Percentiles rank a stretch among this genome's conserved stretches.
Conservation (phyloP, 202 grass and related monocot genomes). For the Alloteropsis angusta region DNA sequence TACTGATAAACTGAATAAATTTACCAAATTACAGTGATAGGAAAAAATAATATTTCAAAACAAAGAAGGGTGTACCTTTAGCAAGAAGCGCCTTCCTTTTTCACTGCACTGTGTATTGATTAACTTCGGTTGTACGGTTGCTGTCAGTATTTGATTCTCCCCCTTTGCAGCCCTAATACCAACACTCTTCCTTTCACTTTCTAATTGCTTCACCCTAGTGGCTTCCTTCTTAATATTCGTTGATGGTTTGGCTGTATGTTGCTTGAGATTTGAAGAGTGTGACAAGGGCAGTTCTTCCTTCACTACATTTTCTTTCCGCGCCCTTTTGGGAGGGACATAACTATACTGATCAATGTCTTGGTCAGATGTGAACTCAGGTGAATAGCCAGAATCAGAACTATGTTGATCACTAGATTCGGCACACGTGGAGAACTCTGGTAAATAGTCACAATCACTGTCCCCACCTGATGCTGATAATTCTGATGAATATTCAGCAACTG, state of each 20-base stretch:
- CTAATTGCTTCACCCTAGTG: neutral
- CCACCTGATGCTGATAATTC: neutral
- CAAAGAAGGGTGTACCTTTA: constrained; percentile 9
- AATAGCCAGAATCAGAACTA: neutral
- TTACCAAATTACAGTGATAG: neutral
- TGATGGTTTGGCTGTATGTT: neutral
- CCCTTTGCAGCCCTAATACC: neutral
- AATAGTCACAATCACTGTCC: neutral
- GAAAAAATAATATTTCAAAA: neutral
- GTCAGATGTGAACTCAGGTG: neutral
- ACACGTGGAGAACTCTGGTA: neutral
- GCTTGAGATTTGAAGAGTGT: neutral
- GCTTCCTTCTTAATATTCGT: neutral
- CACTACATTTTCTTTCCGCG: neutral
- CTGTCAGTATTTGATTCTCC: neutral
- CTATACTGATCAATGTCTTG: neutral
- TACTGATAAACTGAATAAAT: neutral
- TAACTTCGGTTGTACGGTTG: neutral
- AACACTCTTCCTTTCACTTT: neutral
- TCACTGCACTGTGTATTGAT: neutral
- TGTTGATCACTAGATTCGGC: neutral
- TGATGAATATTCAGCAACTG: neutral
- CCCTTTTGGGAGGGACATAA: constrained; percentile 3
- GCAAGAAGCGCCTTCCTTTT: neutral
- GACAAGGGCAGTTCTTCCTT: neutral